A percentile compares a stretch with the other conserved stretches of the same genome.
These are phyloP conservation scores for Iris macrosiphon DNA, from an alignment of 106 monocot species.

Conservation along the genomic window DNA sequence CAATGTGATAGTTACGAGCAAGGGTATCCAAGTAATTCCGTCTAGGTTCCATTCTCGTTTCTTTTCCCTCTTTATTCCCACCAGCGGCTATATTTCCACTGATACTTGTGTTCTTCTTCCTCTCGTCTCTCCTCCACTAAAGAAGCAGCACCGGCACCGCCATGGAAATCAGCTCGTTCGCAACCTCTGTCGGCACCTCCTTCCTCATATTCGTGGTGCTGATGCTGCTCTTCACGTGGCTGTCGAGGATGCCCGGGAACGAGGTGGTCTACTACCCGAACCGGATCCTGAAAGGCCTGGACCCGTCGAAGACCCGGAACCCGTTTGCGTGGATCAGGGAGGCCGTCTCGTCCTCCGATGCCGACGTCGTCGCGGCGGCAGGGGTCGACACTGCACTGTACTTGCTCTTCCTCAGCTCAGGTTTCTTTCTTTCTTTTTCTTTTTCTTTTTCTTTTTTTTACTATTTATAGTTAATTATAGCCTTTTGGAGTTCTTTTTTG, in stretches of 20 bases:
- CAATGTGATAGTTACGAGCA: too few species aligned
- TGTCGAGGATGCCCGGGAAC: conserved; percentile 60
- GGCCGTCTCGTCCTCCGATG: conserved; percentile 55
- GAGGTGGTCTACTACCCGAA: conserved; percentile 83
- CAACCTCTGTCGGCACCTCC: conserved; percentile 79
- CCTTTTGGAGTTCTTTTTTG: too few species aligned
- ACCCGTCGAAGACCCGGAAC: conserved; percentile 39
- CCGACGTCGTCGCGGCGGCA: conserved; percentile 52
- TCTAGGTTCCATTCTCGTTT: too few species aligned
- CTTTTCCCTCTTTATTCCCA: too few species aligned
- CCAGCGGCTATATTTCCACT: too few species aligned
- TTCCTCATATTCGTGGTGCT: conserved; percentile 65
- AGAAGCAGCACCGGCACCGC: neutral
- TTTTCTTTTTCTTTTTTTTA: neutral
- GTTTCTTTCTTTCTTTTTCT: conserved; percentile 21
- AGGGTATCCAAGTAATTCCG: too few species aligned
- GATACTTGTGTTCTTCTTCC: neutral
- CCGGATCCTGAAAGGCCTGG: conserved; percentile 37
- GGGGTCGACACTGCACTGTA: conserved; percentile 84
- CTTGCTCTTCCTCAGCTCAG: conserved; percentile 74
- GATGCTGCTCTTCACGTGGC: conserved; percentile 63
- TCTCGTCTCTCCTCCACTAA: neutral
- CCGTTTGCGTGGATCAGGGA: conserved; percentile 73
- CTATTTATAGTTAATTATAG: neutral
- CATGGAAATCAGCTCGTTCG: conserved; percentile 79